Conservation (phyloP, 371 early-diverging fungal species). For the Mortierella sp. region DNA sequence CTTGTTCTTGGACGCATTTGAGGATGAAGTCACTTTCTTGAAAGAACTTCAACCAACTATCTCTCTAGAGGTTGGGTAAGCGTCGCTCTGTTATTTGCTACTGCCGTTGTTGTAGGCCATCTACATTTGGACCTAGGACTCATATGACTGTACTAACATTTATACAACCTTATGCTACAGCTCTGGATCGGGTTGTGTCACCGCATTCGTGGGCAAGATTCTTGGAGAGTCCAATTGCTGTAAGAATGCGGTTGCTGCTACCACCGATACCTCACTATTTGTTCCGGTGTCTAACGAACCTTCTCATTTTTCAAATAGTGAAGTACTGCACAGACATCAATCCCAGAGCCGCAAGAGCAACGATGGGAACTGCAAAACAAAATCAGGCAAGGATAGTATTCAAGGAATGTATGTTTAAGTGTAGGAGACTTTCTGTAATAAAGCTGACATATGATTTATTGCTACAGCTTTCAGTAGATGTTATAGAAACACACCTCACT, state of each 20-base stretch:
- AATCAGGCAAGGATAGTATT: constrained; percentile 60
- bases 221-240: constrained; percentile 62
- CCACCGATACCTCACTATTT: background rate
- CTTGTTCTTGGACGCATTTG: constrained; percentile 92
- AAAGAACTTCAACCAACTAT: constrained; percentile 70
- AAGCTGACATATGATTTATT: background rate
- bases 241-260: constrained; percentile 1
- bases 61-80: constrained; percentile 89
- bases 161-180: constrained; percentile 54
- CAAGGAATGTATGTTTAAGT: background rate
- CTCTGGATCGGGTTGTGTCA: constrained; percentile 91
- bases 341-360: constrained; percentile 75
- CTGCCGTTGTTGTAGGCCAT: background rate
- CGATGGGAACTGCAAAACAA: constrained; percentile 69
- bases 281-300: background rate
- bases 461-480: constrained; percentile 65
- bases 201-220: constrained; percentile 78
- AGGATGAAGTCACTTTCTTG: constrained; percentile 74
- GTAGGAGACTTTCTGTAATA: background rate
- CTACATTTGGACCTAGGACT: background rate
- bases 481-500: constrained; percentile 70
- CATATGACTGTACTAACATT: background rate
- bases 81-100: background rate
- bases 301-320: constrained; percentile 33
- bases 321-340: constrained; percentile 90